Evolutionary conservation across 208 protist genomes (phyloP).

Genomic region (Wallacemonas sp.): DNA sequence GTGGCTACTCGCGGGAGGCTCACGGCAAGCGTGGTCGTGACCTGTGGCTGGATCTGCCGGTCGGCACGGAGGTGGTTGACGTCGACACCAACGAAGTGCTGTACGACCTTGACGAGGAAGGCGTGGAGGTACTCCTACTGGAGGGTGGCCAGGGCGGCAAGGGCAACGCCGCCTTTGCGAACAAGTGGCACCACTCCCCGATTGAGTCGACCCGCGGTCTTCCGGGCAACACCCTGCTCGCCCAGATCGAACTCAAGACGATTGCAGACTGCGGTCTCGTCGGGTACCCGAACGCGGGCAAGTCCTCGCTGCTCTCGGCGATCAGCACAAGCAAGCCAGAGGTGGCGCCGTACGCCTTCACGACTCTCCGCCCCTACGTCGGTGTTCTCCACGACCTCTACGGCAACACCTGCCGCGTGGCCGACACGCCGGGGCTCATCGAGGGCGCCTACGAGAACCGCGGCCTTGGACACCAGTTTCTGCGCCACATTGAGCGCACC

Average conservation of each 20-base stretch:
- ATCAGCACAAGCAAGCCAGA: conserved; percentile 84
- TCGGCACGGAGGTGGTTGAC: conserved; percentile 86
- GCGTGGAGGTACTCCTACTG: conserved; percentile 77
- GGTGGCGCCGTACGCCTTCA: conserved; percentile 91
- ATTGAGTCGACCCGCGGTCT: conserved; percentile 87
- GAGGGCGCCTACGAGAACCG: conserved; percentile 91
- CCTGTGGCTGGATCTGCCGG: conserved; percentile 80
- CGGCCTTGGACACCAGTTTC: conserved; percentile 89
- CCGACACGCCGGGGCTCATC: conserved; percentile 91
- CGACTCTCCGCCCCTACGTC: conserved; percentile 89
- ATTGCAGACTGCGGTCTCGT: conserved; percentile 92
- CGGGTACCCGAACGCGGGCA: conserved; percentile 93
- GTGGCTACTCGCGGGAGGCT: conserved; percentile 71
- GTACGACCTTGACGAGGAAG: conserved; percentile 81
- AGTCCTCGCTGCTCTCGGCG: conserved; percentile 90
- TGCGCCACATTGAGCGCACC: conserved; percentile 92
- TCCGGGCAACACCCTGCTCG: conserved; percentile 90
- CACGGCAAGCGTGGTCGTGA: conserved; percentile 74
- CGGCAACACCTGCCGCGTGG: conserved; percentile 80
- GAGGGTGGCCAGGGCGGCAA: conserved; percentile 91
- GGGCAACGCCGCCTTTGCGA: conserved; percentile 89
- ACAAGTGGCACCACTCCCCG: conserved; percentile 88
- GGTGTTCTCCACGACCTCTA: conserved; percentile 85
- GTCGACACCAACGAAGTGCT: conserved; percentile 91
- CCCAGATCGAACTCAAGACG: conserved; percentile 89